A percentile compares a stretch with the other conserved stretches of the same genome.
These are phyloP conservation scores for Lonicera japonica DNA, from an alignment of 129 eudicot genomes.

Conservation along the genomic window DNA sequence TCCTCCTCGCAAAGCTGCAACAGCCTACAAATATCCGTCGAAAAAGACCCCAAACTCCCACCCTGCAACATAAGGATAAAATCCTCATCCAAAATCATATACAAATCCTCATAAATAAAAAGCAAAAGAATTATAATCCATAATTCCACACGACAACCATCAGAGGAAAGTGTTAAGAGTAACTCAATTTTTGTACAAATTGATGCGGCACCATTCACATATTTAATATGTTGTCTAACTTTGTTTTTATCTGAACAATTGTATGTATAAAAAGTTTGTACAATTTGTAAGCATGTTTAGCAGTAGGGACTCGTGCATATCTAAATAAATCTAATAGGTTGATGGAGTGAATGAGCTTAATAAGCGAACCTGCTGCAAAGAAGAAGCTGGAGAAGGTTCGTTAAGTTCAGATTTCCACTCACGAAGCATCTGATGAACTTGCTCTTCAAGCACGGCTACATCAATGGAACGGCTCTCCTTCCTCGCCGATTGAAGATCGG, in stretches of 20 bases:
- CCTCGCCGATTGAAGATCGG: constrained; percentile 80
- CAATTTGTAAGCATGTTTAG: no score
- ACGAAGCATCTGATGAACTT: constrained; percentile 83
- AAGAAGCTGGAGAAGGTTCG: constrained; percentile 86
- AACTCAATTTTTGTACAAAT: no score
- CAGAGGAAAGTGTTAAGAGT: no score
- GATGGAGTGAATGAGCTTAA: background rate
- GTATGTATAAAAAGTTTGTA: no score
- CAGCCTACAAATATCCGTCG: constrained; percentile 62
- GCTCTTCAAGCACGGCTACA: constrained; percentile 79
- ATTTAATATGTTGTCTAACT: no score
- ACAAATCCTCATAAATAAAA: background rate
- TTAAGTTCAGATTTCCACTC: constrained; percentile 95
- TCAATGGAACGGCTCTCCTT: constrained; percentile 81
- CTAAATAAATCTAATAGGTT: background rate
- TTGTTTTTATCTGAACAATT: no score
- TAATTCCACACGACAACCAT: background rate
- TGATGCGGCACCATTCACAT: no score
- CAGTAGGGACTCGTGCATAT: no score
- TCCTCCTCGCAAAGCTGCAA: constrained; percentile 72
- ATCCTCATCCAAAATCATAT: background rate
- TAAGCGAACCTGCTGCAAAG: constrained; percentile 63
- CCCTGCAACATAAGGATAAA: constrained; percentile 32
- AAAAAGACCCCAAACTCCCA: constrained; percentile 57
- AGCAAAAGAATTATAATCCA: constrained; percentile 5